These are phyloP conservation scores for Laetiporus sulphureus DNA, from an alignment of 1,284 basidiomycete genomes.

Conservation along the genomic window DNA sequence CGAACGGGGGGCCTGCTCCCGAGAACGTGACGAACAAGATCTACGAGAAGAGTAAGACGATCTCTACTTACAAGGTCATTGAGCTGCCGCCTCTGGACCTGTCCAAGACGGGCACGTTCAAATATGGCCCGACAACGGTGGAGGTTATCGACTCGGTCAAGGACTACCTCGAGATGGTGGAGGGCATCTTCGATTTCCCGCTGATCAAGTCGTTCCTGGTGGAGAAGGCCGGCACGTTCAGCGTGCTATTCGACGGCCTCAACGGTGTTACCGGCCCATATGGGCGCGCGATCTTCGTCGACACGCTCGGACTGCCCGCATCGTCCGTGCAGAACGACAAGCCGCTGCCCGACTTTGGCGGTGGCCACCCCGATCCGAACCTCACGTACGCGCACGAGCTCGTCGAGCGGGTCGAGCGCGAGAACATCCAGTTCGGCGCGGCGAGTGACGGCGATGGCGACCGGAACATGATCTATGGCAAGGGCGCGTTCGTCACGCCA, in stretches of 20 bases:
- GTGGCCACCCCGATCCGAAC: slow-evolving; percentile 97
- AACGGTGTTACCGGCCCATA: slow-evolving; percentile 98
- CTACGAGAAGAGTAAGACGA: slow-evolving; percentile 85
- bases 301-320: slow-evolving; percentile 76
- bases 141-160: slow-evolving; percentile 92
- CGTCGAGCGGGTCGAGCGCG: slow-evolving; percentile 86
- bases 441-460: slow-evolving; percentile 98
- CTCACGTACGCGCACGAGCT: slow-evolving; percentile 95
- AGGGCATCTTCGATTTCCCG: slow-evolving; percentile 92
- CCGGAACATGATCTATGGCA: slow-evolving; percentile 99
- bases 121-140: slow-evolving; percentile 80
- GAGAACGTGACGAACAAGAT: slow-evolving; percentile 94
- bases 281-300: slow-evolving; percentile 84
- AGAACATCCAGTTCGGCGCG: slow-evolving; percentile 89
- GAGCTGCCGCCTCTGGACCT: slow-evolving; percentile 67
- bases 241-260: slow-evolving; percentile 93
- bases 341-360: slow-evolving; percentile 92
- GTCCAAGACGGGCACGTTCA: slow-evolving; percentile 74
- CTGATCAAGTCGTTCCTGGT: slow-evolving; percentile 90
- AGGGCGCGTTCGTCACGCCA: slow-evolving; percentile 96
- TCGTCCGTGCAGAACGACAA: slow-evolving; percentile 87
- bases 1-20: slow-evolving; percentile 95
- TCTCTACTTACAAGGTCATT: slow-evolving; percentile 82
- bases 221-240: slow-evolving; percentile 62
- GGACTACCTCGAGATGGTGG: slow-evolving; percentile 83